A percentile compares a stretch with the other conserved stretches of the same genome.
phyloP scores from a whole-genome alignment of 75 land plant species.

The Pinus taeda region DNA sequence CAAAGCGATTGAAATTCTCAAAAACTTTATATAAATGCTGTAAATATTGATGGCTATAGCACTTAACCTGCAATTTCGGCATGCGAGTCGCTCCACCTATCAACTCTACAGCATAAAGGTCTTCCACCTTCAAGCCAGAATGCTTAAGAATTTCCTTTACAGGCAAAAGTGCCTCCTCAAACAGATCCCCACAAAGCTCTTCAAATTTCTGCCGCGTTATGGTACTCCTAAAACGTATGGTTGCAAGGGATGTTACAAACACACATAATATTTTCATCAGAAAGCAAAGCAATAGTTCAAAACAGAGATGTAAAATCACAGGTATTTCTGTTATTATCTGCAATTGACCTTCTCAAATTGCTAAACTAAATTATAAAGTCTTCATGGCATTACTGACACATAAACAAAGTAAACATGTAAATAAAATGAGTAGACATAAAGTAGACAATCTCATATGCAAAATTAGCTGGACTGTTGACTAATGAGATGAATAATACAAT shows the following conservation, averaged over 20 bases:
- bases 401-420: neutral
- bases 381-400: no score
- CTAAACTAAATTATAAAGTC: neutral
- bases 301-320: neutral
- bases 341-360: neutral
- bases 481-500: neutral
- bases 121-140: conserved; percentile 53
- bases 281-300: neutral
- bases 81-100: conserved; percentile 97
- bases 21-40: neutral
- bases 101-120: conserved; percentile 85
- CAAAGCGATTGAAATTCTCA: neutral
- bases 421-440: neutral
- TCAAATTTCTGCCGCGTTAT: conserved; percentile 90
- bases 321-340: neutral
- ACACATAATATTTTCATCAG: neutral
- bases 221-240: conserved; percentile 55
- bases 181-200: conserved; percentile 87
- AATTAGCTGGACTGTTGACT: neutral
- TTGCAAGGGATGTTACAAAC: neutral
- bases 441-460: neutral
- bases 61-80: conserved; percentile 83
- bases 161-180: conserved; percentile 79
- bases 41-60: neutral
- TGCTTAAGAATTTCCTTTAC: conserved; percentile 65